These are phyloP conservation scores for Nemania sp. DNA, from an alignment of 2,329 filamentous ascomycete genomes.

Conservation along the genomic window DNA sequence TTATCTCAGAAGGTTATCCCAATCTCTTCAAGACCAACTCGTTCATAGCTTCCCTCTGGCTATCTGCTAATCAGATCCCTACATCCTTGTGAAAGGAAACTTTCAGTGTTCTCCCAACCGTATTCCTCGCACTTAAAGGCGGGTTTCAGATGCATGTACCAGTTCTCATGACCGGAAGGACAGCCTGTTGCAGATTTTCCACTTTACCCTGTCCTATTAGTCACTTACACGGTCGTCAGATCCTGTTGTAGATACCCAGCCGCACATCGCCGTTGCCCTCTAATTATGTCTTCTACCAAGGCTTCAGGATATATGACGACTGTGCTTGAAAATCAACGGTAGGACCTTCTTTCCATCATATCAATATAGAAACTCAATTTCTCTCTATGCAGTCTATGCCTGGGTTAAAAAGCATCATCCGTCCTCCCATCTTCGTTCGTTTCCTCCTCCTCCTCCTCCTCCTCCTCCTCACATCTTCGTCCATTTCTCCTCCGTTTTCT, in stretches of 20 bases:
- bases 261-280: not conserved
- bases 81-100: not conserved
- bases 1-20: slow-evolving; percentile 9
- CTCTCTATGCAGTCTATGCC: not conserved
- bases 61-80: slow-evolving; percentile 2
- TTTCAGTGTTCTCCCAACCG: not conserved
- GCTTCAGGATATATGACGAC: not conserved
- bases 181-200: too few relatives aligned
- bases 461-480: not conserved
- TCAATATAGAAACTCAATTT: not conserved
- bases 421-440: not conserved
- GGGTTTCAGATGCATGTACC: too few relatives aligned
- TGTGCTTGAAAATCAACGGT: not conserved
- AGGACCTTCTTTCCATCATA: not conserved
- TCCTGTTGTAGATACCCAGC: not conserved
- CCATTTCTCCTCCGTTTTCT: not conserved
- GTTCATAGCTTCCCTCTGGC: slow-evolving; percentile 2
- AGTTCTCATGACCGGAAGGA: too few relatives aligned
- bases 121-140: not conserved
- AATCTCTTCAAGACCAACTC: not conserved
- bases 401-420: not conserved
- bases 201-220: not conserved
- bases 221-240: not conserved
- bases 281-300: not conserved
- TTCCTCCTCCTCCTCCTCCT: not conserved